Base-by-base conservation (phyloP, 2,329 filamentous ascomycete genomes). In the Diaporthe sp. region DNA sequence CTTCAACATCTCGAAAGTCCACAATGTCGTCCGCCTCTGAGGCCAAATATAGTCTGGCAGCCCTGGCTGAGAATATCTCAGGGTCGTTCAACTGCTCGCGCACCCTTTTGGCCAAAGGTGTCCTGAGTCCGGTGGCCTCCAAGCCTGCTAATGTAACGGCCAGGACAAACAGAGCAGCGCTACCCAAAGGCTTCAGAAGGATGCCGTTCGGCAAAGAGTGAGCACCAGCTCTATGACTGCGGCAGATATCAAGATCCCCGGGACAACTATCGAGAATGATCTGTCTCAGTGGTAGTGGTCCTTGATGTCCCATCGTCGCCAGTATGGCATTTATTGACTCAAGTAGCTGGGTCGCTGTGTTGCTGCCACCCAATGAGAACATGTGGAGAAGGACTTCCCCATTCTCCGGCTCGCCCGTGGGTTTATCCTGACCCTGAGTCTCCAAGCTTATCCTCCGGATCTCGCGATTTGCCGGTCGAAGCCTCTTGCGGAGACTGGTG, bases 241-340 rank as follows among this genome's bases (percentile, higher is more conserved):
- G 66, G 7, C 30, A 35, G 32, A 73, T 58, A 17, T 51, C 71
- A 32, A 51, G 65, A 4, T 75, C 71, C 2, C 73, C 73, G 10
- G 73, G 73, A 35, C 65, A 75, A 37, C 73, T 73, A 37, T 75
- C 73, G 13, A 75, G n/a, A 9, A 75, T 66, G 39, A 75, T 59
- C 22, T 75, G 73, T 37, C 71, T 53, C 30, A 75, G 25, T 10
- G 65, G 63, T 8, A 75, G 50, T 9, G 73, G 73, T 32, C 17
- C 35, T 27, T 70, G 22, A 9, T 56, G 35, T 27, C 73, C 73
- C 42, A 68, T 17, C 0, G 51, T 56, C 17, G 56, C 9, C 30
- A 75, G 39, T 17, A 71, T 50, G 25, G 39, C 58, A 32, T 75
- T 75, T 35, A 66, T 65, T 15, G 73, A 75, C 30, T 53, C 63